A percentile compares a stretch with the other conserved stretches of the same genome.
Conservation (phyloP, 495 filamentous ascomycete genomes). For the Aspergillus haitiensis region DNA sequence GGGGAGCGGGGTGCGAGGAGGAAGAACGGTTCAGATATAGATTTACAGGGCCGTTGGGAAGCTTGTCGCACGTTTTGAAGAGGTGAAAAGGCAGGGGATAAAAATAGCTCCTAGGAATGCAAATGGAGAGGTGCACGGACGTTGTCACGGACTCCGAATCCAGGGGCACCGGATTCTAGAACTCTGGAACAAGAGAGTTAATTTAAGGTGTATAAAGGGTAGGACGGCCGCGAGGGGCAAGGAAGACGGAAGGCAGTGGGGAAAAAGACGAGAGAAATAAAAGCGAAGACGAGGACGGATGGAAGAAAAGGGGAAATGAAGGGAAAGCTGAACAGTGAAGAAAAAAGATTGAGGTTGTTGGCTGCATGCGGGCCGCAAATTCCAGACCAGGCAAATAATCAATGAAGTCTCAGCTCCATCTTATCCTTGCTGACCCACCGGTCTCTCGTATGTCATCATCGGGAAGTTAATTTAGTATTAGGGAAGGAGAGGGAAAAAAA, state of each 20-base stretch:
- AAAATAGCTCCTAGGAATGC: conserved; percentile 25
- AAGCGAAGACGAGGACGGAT: conserved; percentile 14
- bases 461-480: no score
- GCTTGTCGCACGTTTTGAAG: conserved; percentile 16
- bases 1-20: background rate
- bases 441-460: no score
- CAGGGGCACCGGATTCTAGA: conserved; percentile 12
- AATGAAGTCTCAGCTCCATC: background rate
- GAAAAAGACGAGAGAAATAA: conserved; percentile 8
- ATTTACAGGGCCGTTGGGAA: background rate
- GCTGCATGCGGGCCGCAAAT: conserved; percentile 4
- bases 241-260: background rate
- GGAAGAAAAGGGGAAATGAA: background rate
- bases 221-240: no score
- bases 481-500: no score
- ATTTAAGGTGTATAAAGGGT: conserved; percentile 2
- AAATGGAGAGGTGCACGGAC: conserved; percentile 16
- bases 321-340: background rate
- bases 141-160: conserved; percentile 16
- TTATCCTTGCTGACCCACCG: background rate
- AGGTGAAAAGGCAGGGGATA: conserved; percentile 17
- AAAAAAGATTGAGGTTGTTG: background rate
- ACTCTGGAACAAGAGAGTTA: conserved; percentile 16
- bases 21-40: background rate
- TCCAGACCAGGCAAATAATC: background rate